Percentiles rank a stretch among this genome's conserved stretches.
Evolutionary conservation across 2,329 filamentous ascomycete species (phyloP).

Genomic region (Penicillium glabrum): DNA sequence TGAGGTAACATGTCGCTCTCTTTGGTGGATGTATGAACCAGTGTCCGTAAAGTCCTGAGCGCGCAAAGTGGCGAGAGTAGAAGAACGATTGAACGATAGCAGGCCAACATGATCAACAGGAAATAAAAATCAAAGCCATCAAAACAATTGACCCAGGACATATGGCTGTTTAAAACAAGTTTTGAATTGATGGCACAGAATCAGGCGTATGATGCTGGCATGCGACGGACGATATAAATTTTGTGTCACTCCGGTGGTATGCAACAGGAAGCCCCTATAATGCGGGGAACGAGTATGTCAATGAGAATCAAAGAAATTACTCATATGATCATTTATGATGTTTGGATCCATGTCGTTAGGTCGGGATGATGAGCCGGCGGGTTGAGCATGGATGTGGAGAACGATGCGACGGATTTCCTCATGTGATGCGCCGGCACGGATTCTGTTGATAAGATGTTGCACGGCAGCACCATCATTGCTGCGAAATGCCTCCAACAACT

Average conservation of each 20-base stretch:
- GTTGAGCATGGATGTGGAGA: neutral
- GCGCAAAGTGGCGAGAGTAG: neutral
- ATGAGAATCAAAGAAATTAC: conserved; percentile 7
- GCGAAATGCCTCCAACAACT: conserved; percentile 28
- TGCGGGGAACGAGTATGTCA: neutral
- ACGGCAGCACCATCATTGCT: conserved; percentile 17
- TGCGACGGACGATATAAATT: conserved; percentile 1
- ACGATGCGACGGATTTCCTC: conserved; percentile 3
- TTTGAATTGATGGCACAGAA: neutral
- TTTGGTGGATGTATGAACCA: neutral
- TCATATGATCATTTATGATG: conserved; percentile 5
- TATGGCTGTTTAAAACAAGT: neutral
- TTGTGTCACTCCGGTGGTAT: conserved; percentile 13
- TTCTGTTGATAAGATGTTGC: conserved; percentile 26
- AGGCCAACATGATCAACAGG: neutral
- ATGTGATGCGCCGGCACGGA: conserved; percentile 24
- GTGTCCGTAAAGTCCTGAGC: neutral
- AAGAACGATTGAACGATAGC: neutral
- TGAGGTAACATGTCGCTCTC: neutral
- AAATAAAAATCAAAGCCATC: neutral
- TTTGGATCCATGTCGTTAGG: conserved; percentile 3
- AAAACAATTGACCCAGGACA: neutral
- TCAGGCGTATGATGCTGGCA: conserved; percentile 2
- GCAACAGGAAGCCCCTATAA: conserved; percentile 6
- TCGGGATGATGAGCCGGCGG: neutral